Conservation (phyloP, 306 rosid genomes). For the Citrullus amarus region DNA sequence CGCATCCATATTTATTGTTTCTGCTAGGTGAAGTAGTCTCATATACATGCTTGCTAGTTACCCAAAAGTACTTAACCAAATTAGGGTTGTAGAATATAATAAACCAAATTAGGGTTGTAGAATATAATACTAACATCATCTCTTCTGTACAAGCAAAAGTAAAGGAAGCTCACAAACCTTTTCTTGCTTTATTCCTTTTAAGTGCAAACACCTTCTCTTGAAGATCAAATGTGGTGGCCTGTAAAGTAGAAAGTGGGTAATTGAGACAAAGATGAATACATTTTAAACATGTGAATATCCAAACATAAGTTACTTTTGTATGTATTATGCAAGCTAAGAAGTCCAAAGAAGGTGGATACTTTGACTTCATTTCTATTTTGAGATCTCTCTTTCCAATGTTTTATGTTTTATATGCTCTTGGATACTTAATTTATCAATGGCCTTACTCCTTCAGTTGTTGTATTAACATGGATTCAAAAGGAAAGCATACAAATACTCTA, state of each 20-base stretch:
- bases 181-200: conserved; percentile 43
- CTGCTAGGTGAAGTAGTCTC: conserved; percentile 71
- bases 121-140: conserved; percentile 10
- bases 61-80: background rate
- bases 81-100: background rate
- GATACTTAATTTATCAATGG: background rate
- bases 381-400: background rate
- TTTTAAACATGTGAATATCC: background rate
- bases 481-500: background rate
- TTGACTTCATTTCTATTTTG: background rate
- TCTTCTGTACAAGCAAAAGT: background rate
- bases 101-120: background rate
- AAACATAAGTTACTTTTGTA: background rate
- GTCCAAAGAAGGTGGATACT: background rate
- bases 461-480: background rate
- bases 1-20: conserved; percentile 23
- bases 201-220: conserved; percentile 45
- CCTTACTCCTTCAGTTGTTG: background rate
- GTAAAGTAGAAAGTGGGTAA: conserved; percentile 19
- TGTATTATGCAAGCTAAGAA: background rate
- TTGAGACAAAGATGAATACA: background rate
- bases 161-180: conserved; percentile 29
- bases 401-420: background rate
- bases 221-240: conserved; percentile 62
- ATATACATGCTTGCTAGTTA: conserved; percentile 41